Evolutionary conservation across 768 basidiomycete species (phyloP), one percentile per base, ranked within the genome.

Genomic region (Pholiota microspora): DNA sequence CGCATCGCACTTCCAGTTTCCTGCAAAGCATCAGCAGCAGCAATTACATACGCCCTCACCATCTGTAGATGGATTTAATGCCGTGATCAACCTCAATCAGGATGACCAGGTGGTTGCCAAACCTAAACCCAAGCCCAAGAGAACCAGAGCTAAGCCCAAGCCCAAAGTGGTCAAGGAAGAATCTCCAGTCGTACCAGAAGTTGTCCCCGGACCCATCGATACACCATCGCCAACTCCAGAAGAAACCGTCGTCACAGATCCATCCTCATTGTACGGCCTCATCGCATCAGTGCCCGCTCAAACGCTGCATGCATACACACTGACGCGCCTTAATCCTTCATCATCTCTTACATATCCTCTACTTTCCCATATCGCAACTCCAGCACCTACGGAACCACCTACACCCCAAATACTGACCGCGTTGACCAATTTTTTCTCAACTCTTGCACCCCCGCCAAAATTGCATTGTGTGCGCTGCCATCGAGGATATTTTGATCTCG

Each of bases 401-500:
- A 54, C 57, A 7, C 61, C 69, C 1, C 59, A 67, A 18, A 75
- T 74, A 0, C 72, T 88, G 4, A 61, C 75, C 12, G 68, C 76
- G 15, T 72, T 91, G 5, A 71, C 79, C 2, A 42, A 71, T 0
- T 91, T 91, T 68, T 89, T 89, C 65, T 67, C 78, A 4, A 63
- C 75, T 2, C 82, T 92, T 44, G 71, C 74, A 0, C 86, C 86
- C 0, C 89, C 89, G 1, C 87, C 86, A 2, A 71, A 73, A 35
- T 73, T 89, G 8, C 89, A 92, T 59, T 92, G 90, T 56, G 77
- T 84, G 18, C 81, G 89, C 2, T 92, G 90, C 65, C 89, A 92
- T 67, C 79, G 81, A 48, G 73, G 70, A 50, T 92, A 77, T 60
- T 84, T 81, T 58, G 88, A 86, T 0, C 72, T 91, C 13, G 88